Base-by-base conservation (phyloP, 768 basidiomycete genomes). In the Lentinula lateritia region DNA sequence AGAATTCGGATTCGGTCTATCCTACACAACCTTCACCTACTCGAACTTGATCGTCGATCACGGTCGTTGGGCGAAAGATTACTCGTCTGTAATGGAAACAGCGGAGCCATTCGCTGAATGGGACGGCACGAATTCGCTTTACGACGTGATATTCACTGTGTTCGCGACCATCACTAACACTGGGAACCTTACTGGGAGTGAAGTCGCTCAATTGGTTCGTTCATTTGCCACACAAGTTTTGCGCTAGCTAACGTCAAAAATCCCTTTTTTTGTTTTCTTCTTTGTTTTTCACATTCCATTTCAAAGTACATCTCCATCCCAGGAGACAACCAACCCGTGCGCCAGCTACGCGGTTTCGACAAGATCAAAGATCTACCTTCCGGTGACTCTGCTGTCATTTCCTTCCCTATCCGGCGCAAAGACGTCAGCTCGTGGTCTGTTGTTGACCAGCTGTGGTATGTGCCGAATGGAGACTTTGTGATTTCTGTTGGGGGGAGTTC, bases 11-110 rank as follows among this genome's bases (percentile, higher is more conserved):
- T 81, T 74, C 62, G 82, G 82, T 6, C 70, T 83, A 28, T 75
- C 73, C 1, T 85, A 85, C 69, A 81, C 83, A 23, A 73, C 71
- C 0, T 84, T 84, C 70, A 66, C 73, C 8, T 81, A 79, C 66
- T 72, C 76, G 3, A 67, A 71, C 52, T 57, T 81, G 12, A 45
- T 66, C 18, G 42, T 58, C 18, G 56, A 50, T 12, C 4, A 38
- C 1, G n/a, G 48, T 38, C 18, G 18, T 12, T 50, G 39, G 35
- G 34, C 32, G 18, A 28, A 38, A 39, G 52, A 52, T 35, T 7
- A 60, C 0, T 18, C 36, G 6, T 39, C 58, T n/a, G 20, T 55
- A 4, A 53, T 43, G 41, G 61, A 18, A 9, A 50, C 50, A 34
- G 48, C 36, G 9, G 61, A 52, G 39, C 16, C 28, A 3, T 61